phyloP scores from a whole-genome alignment of 176 grass and related monocot genomes.

The Oryza nivara region DNA sequence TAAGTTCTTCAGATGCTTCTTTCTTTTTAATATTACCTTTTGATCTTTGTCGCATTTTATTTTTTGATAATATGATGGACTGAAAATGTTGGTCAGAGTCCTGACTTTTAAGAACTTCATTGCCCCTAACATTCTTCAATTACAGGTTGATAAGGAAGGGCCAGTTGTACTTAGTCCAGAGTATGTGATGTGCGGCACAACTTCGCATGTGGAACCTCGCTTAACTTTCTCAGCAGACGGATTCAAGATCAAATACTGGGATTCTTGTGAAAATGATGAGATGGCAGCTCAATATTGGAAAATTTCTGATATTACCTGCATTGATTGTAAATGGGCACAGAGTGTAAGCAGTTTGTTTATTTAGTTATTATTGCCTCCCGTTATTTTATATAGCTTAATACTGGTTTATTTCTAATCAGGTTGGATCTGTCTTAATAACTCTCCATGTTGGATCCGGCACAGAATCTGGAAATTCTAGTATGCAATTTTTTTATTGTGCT shows the following conservation, averaged over 20 bases:
- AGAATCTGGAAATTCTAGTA: constrained; percentile 52
- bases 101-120: not conserved
- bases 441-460: constrained; percentile 17
- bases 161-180: constrained; percentile 60
- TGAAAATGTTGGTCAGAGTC: constrained; percentile 34
- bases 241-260: constrained; percentile 73
- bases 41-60: constrained; percentile 22
- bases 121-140: constrained; percentile 16
- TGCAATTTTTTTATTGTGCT: not conserved
- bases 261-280: constrained; percentile 52
- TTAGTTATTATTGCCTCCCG: constrained; percentile 17
- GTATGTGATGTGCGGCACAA: constrained; percentile 53
- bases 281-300: constrained; percentile 51
- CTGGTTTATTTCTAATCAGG: constrained; percentile 41
- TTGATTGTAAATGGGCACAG: constrained; percentile 66
- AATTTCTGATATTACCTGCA: constrained; percentile 62
- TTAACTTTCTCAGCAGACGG: constrained; percentile 64
- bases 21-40: not conserved
- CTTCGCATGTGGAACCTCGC: constrained; percentile 52
- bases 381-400: constrained; percentile 31
- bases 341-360: constrained; percentile 56
- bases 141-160: constrained; percentile 64
- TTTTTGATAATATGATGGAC: constrained; percentile 29
- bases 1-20: constrained; percentile 22
- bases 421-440: constrained; percentile 40